Evolutionary conservation across 257 asterid genomes (phyloP).

Genomic region (Plantago elongata): DNA sequence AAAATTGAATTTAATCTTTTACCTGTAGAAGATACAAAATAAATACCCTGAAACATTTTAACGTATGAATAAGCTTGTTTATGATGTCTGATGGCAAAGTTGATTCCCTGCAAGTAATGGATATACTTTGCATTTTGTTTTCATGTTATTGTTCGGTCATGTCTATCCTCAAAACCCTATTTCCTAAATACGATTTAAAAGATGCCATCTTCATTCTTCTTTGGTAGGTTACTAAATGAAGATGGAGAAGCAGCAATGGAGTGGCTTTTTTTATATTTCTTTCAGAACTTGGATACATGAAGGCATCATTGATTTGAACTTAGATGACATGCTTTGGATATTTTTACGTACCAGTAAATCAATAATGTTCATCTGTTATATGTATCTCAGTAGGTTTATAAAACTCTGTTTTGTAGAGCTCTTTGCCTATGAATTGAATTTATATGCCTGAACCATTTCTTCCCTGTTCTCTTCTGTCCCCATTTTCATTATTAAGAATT

Average conservation of each 20-base stretch:
- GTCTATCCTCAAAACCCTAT: too few relatives aligned
- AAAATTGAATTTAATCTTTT: too few relatives aligned
- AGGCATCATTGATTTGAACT: neutral
- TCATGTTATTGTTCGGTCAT: too few relatives aligned
- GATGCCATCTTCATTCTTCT: constrained; percentile 24
- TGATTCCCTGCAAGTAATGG: constrained; percentile 15
- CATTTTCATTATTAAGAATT: too few relatives aligned
- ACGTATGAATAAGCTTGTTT: too few relatives aligned
- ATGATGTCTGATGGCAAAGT: neutral
- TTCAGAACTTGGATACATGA: constrained; percentile 27
- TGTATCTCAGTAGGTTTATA: constrained; percentile 10
- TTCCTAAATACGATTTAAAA: too few relatives aligned
- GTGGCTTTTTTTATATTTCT: constrained; percentile 27
- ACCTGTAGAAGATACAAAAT: too few relatives aligned
- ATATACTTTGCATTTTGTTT: neutral
- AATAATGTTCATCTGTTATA: neutral
- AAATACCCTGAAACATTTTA: too few relatives aligned
- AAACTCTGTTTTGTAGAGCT: constrained; percentile 19
- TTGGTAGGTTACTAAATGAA: constrained; percentile 90
- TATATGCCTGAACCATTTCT: too few relatives aligned
- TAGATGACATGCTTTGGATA: constrained; percentile 13
- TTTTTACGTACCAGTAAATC: constrained; percentile 19
- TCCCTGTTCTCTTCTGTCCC: too few relatives aligned
- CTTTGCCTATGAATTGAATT: neutral
- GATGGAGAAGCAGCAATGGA: constrained; percentile 54